phyloP scores from a whole-genome alignment of 108 stramenopile genomes.

The Cyclostephanos invisitatus region DNA sequence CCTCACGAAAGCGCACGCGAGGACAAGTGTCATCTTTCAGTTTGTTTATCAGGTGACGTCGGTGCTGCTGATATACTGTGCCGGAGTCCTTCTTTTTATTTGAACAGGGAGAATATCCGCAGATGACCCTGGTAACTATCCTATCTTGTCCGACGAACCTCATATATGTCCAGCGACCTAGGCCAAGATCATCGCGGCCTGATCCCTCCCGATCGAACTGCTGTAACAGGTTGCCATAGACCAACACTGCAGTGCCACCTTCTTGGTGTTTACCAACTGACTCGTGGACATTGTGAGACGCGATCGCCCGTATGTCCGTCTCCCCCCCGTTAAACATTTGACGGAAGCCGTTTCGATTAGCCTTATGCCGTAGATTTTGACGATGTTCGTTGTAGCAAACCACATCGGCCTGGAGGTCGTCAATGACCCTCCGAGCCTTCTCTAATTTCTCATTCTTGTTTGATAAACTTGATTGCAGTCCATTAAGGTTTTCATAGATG shows the following conservation, averaged over 20 bases:
- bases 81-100: conserved; percentile 1
- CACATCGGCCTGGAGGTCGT: conserved; percentile 13
- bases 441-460: conserved; percentile 3
- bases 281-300: conserved; percentile 14
- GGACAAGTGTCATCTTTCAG: conserved; percentile 16
- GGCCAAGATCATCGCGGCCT: conserved; percentile 7
- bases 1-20: not conserved
- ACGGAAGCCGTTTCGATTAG: conserved; percentile 3
- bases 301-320: conserved; percentile 2
- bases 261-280: conserved; percentile 12
- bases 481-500: conserved; percentile 5
- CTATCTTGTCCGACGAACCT: conserved; percentile 2
- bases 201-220: conserved; percentile 4
- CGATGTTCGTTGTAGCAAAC: conserved; percentile 12
- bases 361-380: conserved; percentile 7
- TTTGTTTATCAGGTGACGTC: conserved; percentile 4
- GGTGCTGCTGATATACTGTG: conserved; percentile 5
- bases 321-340: conserved; percentile 23
- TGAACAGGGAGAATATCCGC: not conserved
- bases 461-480: not conserved
- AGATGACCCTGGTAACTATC: not conserved
- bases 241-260: conserved; percentile 17
- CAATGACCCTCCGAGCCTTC: not conserved
- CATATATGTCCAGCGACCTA: conserved; percentile 16
- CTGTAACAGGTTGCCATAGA: not conserved